Evolutionary conservation across 768 basidiomycete species (phyloP).

Genomic region (Candolleomyces efflorescens): DNA sequence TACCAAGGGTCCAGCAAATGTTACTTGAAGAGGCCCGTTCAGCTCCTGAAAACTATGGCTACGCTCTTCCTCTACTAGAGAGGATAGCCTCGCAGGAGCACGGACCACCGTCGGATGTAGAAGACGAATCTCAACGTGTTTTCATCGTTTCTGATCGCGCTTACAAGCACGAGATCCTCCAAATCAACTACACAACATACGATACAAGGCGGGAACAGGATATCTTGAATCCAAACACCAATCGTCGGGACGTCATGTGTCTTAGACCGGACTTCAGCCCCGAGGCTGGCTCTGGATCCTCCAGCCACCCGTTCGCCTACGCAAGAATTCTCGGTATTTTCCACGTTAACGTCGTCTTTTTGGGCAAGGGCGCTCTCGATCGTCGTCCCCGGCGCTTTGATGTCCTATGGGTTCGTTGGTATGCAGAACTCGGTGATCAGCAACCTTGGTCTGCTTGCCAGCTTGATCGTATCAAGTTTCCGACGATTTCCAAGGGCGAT

Average conservation of each 20-base stretch:
- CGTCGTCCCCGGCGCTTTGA: not conserved
- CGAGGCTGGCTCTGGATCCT: not conserved
- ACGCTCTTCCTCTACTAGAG: too few relatives aligned
- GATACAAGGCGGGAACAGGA: conserved; percentile 12
- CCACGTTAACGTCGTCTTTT: not conserved
- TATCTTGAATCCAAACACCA: conserved; percentile 12
- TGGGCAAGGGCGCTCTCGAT: not conserved
- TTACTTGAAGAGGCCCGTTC: too few relatives aligned
- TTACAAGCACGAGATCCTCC: conserved; percentile 9
- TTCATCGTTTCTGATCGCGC: not conserved
- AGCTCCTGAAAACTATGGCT: too few relatives aligned
- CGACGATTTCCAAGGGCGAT: too few relatives aligned
- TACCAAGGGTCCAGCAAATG: conserved; percentile 26
- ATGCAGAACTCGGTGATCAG: too few relatives aligned
- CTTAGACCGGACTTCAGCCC: not conserved
- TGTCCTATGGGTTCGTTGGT: not conserved
- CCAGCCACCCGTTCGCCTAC: conserved; percentile 30
- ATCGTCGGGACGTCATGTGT: not conserved
- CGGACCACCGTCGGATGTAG: conserved; percentile 8
- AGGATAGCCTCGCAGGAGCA: conserved; percentile 2
- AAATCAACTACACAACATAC: conserved; percentile 16
- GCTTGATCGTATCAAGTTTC: too few relatives aligned
- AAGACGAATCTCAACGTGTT: not conserved
- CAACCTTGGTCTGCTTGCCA: too few relatives aligned
- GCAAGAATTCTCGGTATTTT: conserved; percentile 16